Evolutionary conservation across 257 asterid species (phyloP).

Genomic region (Solanum paucissectum): DNA sequence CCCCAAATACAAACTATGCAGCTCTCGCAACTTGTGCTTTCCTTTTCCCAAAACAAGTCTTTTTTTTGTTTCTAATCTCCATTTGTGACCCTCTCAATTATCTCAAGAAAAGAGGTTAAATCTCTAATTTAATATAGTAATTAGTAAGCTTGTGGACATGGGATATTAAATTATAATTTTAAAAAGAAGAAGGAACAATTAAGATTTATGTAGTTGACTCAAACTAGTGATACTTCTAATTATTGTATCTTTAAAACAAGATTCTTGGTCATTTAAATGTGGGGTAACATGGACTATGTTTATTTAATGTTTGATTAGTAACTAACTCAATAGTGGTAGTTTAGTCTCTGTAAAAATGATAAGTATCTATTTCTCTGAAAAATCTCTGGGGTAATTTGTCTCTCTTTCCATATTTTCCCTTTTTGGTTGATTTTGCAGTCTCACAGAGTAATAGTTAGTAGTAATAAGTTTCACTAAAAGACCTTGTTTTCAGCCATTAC

Average conservation of each 20-base stretch:
- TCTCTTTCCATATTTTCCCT: not conserved
- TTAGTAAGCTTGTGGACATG: not conserved
- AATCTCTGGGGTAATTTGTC: conserved; percentile 13
- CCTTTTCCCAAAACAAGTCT: conserved; percentile 27
- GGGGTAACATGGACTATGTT: not conserved
- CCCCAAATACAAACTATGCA: conserved; percentile 19
- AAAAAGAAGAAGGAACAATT: not conserved
- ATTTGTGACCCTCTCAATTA: not conserved
- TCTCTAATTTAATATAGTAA: not conserved
- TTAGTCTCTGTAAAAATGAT: conserved; percentile 10
- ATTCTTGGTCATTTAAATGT: not conserved
- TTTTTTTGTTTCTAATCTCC: not conserved
- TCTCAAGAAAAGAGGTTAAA: not conserved
- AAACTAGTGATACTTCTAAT: not conserved
- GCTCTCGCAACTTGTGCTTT: conserved; percentile 15
- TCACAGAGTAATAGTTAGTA: conserved; percentile 27
- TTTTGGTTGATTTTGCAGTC: not conserved
- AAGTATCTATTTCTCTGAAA: conserved; percentile 21
- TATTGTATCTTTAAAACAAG: not conserved
- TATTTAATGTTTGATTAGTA: not conserved
- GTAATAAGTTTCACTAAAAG: not conserved
- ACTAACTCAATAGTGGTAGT: not conserved
- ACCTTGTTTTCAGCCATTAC: conserved; percentile 2
- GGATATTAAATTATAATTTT: not conserved
- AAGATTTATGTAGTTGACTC: not conserved